phyloP scores from a whole-genome alignment of 495 filamentous ascomycete genomes.

The Hyaloscypha hepaticicola region DNA sequence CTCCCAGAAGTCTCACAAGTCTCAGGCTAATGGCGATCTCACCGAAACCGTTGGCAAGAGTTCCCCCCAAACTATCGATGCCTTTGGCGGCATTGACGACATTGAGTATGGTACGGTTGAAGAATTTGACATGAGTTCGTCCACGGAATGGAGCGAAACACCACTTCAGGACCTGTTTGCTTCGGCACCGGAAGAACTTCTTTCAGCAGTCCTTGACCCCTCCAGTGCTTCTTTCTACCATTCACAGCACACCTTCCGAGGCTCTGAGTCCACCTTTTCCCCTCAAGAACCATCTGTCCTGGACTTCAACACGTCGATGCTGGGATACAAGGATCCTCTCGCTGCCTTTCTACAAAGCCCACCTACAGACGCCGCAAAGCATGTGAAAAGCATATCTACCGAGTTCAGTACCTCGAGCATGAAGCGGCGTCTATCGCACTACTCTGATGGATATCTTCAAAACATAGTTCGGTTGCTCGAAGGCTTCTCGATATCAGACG shows the following conservation, averaged over 20 bases:
- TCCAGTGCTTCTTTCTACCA: background rate
- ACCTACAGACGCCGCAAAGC: background rate
- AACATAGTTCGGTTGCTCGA: background rate
- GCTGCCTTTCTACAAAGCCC: background rate
- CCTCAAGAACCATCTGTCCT: background rate
- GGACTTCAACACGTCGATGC: background rate
- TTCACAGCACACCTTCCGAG: background rate
- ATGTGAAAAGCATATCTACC: background rate
- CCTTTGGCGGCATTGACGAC: background rate
- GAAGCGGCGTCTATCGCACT: background rate
- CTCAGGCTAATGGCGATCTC: background rate
- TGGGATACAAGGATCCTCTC: background rate
- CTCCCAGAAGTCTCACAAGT: background rate
- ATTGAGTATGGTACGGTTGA: background rate
- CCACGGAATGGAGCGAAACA: conserved; percentile 7
- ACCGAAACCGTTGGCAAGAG: background rate
- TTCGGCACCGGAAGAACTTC: background rate
- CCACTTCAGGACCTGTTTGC: conserved; percentile 10
- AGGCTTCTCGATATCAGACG: background rate
- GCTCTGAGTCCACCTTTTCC: background rate
- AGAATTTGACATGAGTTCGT: background rate
- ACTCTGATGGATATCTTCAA: background rate
- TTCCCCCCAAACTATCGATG: background rate
- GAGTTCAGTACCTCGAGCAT: background rate
- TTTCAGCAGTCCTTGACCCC: background rate